Base-by-base conservation (phyloP, 164 flowering plant genomes). In the Vitis amurensis region DNA sequence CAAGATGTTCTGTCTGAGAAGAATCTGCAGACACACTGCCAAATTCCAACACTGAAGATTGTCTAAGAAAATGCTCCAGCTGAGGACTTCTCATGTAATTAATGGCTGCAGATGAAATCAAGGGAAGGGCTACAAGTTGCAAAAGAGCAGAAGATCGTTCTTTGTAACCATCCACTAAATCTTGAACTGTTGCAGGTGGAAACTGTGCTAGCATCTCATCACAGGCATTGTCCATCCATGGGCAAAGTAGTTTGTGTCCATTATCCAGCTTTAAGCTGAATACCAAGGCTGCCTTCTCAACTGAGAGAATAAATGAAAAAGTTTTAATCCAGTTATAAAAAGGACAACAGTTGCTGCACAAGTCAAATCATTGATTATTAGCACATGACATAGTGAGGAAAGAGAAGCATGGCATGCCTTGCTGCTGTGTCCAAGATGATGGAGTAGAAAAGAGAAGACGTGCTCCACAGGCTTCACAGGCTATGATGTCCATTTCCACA, bases 371-470 rank as follows among this genome's bases (percentile, higher is more conserved):
- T 55, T 4, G 12, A 16, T 14, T 50, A 30, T 10, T 48, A 19
- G 4, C 14, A 37, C 29, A 9, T 61, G 53, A 47, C 5, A 58
- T 50, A 31, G n/a, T n/a, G 47, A 50, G 17, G 49, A 61, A 52
- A n/a, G 48, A 72, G 60, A 37, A 61, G 63, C 47, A 67, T 55
- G 59, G 55, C 83, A 73, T 82, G 72, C 99, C 90, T 88, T 96
- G 99, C 63, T 90, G 85, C 68, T 79, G 88, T 64, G 80, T 61
- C 98, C 98, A 93, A 61, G 94, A 83, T 67, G 91, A 80, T 44
- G 97, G 97, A 68, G 91, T 87, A 63, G 97, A 86, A 81, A 96
- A 92, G 50, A 92, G 89, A 65, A 96, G 86, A 57, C 97, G 97
- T 50, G 95, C 85, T 68, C 89, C 92, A 85, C 98, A 96, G 30